phyloP scores from a whole-genome alignment of 495 filamentous ascomycete genomes.

The Penicillium daleae region DNA sequence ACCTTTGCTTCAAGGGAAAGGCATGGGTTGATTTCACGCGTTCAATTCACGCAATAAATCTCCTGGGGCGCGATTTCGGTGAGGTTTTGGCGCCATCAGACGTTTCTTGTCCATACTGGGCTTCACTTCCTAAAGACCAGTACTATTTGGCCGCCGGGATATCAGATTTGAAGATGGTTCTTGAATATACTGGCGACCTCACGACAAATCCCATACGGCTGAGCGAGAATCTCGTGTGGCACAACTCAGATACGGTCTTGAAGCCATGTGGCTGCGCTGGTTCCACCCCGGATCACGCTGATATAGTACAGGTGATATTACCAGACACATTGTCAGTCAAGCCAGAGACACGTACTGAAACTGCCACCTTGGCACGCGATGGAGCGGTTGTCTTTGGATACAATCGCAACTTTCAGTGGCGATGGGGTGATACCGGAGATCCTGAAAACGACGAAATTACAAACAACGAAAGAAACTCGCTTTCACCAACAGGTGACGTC shows the following conservation, averaged over 20 bases:
- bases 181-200: not conserved
- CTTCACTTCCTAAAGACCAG: slow-evolving; percentile 1
- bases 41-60: slow-evolving; percentile 34
- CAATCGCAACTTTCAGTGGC: slow-evolving; percentile 6
- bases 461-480: not conserved
- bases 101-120: slow-evolving; percentile 9
- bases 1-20: slow-evolving; percentile 25
- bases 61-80: slow-evolving; percentile 43
- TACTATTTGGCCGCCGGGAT: slow-evolving; percentile 4
- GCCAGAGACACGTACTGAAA: not conserved
- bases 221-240: slow-evolving; percentile 3
- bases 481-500: not conserved
- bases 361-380: not conserved
- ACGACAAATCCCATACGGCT: slow-evolving; percentile 4
- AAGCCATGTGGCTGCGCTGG: not conserved
- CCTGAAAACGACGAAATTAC: not conserved
- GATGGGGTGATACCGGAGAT: slow-evolving; percentile 2
- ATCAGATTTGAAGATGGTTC: slow-evolving; percentile 4
- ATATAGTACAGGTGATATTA: not conserved
- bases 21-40: slow-evolving; percentile 43
- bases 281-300: not conserved
- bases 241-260: not conserved
- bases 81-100: slow-evolving; percentile 10
- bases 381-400: slow-evolving; percentile 6
- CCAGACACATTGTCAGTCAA: not conserved